Conservation (phyloP, 2,329 filamentous ascomycete genomes). For the Microcyclosporella mali region DNA sequence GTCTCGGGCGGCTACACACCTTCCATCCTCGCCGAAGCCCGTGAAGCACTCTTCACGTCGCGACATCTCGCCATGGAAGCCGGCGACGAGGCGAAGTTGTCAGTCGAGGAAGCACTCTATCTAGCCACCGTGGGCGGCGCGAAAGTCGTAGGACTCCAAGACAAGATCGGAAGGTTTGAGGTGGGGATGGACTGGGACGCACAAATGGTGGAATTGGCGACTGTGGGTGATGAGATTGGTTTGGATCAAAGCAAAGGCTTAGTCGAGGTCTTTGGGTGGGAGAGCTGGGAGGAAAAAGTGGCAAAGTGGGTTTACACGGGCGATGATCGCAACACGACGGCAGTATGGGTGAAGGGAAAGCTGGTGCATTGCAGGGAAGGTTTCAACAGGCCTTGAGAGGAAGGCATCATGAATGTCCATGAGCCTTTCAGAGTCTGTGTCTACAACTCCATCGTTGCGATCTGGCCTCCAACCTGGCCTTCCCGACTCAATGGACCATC, state of each 20-base stretch:
- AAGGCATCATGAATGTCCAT: neutral
- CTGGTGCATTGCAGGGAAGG: conserved; percentile 60
- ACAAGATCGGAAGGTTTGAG: conserved; percentile 72
- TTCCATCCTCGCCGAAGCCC: conserved; percentile 72
- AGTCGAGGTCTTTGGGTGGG: conserved; percentile 87
- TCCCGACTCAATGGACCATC: conserved; percentile 39
- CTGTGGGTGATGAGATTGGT: conserved; percentile 28
- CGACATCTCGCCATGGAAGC: conserved; percentile 58
- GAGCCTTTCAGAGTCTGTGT: neutral
- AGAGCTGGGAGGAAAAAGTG: conserved; percentile 77
- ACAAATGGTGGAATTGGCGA: conserved; percentile 65
- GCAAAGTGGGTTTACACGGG: conserved; percentile 95
- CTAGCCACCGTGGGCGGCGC: conserved; percentile 87
- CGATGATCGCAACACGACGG: conserved; percentile 82
- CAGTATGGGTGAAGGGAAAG: conserved; percentile 82
- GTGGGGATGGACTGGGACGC: conserved; percentile 87
- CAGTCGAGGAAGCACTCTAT: conserved; percentile 80
- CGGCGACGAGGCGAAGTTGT: conserved; percentile 53
- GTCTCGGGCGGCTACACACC: conserved; percentile 81
- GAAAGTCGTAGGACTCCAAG: conserved; percentile 65
- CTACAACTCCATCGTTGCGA: conserved; percentile 42
- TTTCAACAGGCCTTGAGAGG: conserved; percentile 9
- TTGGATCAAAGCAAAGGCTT: conserved; percentile 46
- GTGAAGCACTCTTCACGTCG: conserved; percentile 74
- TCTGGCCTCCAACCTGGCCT: conserved; percentile 38